These are phyloP conservation scores for Trametes gibbosa DNA, from an alignment of 768 basidiomycete genomes.

Conservation along the genomic window DNA sequence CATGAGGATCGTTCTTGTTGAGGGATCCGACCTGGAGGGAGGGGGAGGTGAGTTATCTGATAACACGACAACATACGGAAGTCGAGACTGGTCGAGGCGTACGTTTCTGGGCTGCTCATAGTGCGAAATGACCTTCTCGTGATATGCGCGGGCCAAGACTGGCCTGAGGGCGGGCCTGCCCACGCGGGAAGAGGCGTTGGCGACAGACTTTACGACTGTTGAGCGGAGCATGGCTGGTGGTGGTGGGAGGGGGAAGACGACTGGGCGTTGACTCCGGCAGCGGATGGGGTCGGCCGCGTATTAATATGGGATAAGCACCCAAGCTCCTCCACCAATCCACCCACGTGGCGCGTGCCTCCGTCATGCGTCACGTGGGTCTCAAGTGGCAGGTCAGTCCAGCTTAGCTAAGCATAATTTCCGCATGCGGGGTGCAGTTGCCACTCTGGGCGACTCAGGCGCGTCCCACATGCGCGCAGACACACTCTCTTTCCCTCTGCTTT, in stretches of 20 bases:
- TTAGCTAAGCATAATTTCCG: slow-evolving; percentile 3
- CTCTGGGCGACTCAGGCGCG: slow-evolving; percentile 14
- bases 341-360: slow-evolving; percentile 5
- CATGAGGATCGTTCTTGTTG: slow-evolving; percentile 86
- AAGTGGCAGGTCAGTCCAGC: no score
- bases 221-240: slow-evolving; percentile 69
- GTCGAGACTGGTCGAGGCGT: slow-evolving; percentile 40
- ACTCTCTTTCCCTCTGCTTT: slow-evolving; percentile 7
- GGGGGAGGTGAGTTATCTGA: slow-evolving; percentile 52
- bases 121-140: slow-evolving; percentile 96
- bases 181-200: slow-evolving; percentile 43
- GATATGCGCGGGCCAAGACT: slow-evolving; percentile 70
- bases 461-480: slow-evolving; percentile 19
- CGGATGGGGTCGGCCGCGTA: slow-evolving; percentile 19
- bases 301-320: background rate
- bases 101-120: slow-evolving; percentile 98
- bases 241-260: slow-evolving; percentile 27
- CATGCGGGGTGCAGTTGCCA: slow-evolving; percentile 9
- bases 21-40: slow-evolving; percentile 84
- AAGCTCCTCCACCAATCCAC: slow-evolving; percentile 9
- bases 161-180: slow-evolving; percentile 44
- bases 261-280: slow-evolving; percentile 8
- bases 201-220: slow-evolving; percentile 49
- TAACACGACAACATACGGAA: slow-evolving; percentile 36
- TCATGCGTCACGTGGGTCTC: background rate